Evolutionary conservation across 164 flowering plant species (phyloP).

Genomic region (Stephania cephalantha): DNA sequence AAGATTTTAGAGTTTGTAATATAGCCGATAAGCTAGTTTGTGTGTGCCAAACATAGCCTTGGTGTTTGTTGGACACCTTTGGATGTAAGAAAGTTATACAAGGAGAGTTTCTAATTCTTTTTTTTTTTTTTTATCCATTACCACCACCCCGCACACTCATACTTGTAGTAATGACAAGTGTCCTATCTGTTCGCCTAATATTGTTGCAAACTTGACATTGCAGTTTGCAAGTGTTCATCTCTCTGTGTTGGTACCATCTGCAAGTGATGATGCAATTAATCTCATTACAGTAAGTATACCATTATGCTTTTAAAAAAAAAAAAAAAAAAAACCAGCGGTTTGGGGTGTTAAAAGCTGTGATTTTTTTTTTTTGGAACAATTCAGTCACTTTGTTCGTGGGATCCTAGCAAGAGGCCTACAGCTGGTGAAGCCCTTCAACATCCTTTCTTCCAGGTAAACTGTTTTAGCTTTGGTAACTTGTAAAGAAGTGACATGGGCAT

Average conservation of each 20-base stretch:
- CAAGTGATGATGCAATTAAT: slow-evolving; percentile 58
- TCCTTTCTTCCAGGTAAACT: slow-evolving; percentile 58
- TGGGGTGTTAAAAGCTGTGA: too few species aligned
- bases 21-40: too few species aligned
- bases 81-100: too few species aligned
- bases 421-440: slow-evolving; percentile 61
- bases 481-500: not conserved
- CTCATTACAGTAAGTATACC: slow-evolving; percentile 53
- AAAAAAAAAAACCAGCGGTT: too few species aligned
- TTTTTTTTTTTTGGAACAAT: not conserved
- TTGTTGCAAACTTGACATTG: slow-evolving; percentile 9
- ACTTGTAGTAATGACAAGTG: too few species aligned
- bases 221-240: slow-evolving; percentile 66
- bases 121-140: too few species aligned
- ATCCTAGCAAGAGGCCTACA: slow-evolving; percentile 57
- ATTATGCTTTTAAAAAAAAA: not conserved
- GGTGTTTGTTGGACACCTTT: too few species aligned
- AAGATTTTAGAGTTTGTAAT: too few species aligned
- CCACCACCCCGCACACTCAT: too few species aligned
- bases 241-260: slow-evolving; percentile 61
- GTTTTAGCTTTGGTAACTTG: not conserved
- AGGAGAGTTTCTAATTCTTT: too few species aligned
- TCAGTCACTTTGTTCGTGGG: slow-evolving; percentile 60
- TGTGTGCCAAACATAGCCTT: too few species aligned
- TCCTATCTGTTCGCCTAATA: not conserved